Evolutionary conservation across 2,329 filamentous ascomycete species (phyloP).

Genomic region (Aspergillus phoenicis): DNA sequence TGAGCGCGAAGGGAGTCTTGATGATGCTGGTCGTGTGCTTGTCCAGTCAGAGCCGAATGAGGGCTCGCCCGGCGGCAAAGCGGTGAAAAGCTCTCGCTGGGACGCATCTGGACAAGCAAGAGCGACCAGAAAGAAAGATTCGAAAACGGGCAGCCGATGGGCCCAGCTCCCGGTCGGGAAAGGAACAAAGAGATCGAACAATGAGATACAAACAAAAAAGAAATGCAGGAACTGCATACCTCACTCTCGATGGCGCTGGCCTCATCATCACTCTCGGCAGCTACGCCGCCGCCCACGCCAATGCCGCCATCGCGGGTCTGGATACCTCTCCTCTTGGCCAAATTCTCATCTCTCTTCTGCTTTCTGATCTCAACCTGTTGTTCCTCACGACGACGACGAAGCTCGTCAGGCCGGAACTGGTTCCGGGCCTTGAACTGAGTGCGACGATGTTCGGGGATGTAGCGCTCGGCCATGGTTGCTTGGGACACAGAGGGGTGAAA

Average conservation of each 20-base stretch:
- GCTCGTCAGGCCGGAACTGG: conserved; percentile 98
- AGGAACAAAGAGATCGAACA: conserved; percentile 23
- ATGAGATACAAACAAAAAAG: conserved; percentile 20
- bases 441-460: conserved; percentile 98
- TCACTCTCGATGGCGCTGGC: conserved; percentile 92
- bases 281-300: conserved; percentile 63
- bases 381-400: conserved; percentile 96
- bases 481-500: conserved; percentile 32
- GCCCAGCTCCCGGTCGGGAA: conserved; percentile 1
- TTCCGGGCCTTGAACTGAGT: conserved; percentile 99
- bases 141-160: background rate
- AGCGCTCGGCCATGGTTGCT: conserved; percentile 88
- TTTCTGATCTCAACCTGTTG: conserved; percentile 99
- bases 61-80: conserved; percentile 11
- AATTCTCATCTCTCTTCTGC: conserved; percentile 97
- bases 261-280: conserved; percentile 97
- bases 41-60: background rate
- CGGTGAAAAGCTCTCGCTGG: conserved; percentile 39
- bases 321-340: conserved; percentile 97
- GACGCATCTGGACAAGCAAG: conserved; percentile 28
- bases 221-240: conserved; percentile 60
- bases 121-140: conserved; percentile 16
- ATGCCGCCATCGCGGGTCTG: conserved; percentile 70
- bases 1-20: background rate
- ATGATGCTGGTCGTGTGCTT: conserved; percentile 7